Evolutionary conservation across 2,329 filamentous ascomycete genomes (phyloP).

Genomic region (Hyphodiscus sp.): DNA sequence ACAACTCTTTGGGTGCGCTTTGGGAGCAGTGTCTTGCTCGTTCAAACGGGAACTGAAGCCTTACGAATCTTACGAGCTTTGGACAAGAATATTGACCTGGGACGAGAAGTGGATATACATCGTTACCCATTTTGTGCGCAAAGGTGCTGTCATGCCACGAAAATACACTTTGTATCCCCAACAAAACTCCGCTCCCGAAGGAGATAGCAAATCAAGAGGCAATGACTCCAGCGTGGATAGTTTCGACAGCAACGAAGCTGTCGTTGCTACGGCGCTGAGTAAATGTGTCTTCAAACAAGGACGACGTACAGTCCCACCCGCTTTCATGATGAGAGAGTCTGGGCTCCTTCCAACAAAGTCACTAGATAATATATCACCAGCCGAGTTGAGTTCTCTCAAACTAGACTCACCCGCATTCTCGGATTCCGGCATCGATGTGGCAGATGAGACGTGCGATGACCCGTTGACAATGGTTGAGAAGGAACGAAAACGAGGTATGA

Average conservation of each 20-base stretch:
- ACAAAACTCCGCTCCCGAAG: slow-evolving; percentile 15
- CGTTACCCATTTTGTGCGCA: slow-evolving; percentile 44
- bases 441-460: slow-evolving; percentile 1
- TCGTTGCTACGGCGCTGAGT: slow-evolving; percentile 42
- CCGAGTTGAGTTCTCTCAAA: neutral
- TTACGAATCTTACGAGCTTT: slow-evolving; percentile 66
- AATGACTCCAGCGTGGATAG: neutral
- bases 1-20: slow-evolving; percentile 31
- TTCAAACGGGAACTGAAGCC: slow-evolving; percentile 68
- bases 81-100: slow-evolving; percentile 65
- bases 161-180: slow-evolving; percentile 30
- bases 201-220: slow-evolving; percentile 3
- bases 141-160: slow-evolving; percentile 31
- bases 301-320: slow-evolving; percentile 59
- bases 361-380: neutral
- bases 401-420: slow-evolving; percentile 3
- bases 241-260: slow-evolving; percentile 8
- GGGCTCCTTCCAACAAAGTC: slow-evolving; percentile 48
- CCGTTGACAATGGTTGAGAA: slow-evolving; percentile 13
- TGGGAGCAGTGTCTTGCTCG: slow-evolving; percentile 49
- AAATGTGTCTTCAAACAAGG: slow-evolving; percentile 57
- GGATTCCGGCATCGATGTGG: slow-evolving; percentile 17
- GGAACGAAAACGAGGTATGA: slow-evolving; percentile 19
- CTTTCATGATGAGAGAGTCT: slow-evolving; percentile 51
- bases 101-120: slow-evolving; percentile 75